Conservation (phyloP, 2,329 filamentous ascomycete species). For the Leptoxyphium fumago region DNA sequence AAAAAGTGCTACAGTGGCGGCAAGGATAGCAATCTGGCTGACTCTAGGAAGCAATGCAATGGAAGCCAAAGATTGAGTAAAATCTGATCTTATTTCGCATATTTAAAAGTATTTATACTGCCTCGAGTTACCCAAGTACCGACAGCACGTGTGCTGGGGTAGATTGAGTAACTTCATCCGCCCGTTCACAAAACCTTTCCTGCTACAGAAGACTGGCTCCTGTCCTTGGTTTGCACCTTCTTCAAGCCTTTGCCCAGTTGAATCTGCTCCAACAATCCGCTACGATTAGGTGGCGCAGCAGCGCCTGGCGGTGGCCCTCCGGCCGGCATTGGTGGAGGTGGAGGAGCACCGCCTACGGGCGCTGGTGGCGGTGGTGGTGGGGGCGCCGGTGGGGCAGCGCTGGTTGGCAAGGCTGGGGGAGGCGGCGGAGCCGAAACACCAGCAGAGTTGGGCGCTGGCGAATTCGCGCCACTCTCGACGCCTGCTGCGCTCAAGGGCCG, state of each 20-base stretch:
- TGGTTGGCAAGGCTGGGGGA: slow-evolving; percentile 22
- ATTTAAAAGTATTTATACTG: too few species aligned
- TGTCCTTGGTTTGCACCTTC: slow-evolving; percentile 84
- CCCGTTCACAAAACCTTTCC: slow-evolving; percentile 48
- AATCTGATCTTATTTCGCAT: too few species aligned
- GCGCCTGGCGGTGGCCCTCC: slow-evolving; percentile 39
- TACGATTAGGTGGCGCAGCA: slow-evolving; percentile 23
- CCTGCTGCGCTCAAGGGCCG: slow-evolving; percentile 74
- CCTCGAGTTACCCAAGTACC: too few species aligned
- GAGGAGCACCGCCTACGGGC: slow-evolving; percentile 28
- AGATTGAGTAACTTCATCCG: too few species aligned
- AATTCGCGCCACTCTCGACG: slow-evolving; percentile 25
- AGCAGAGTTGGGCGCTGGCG: slow-evolving; percentile 19
- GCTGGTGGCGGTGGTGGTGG: slow-evolving; percentile 32
- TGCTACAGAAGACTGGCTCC: slow-evolving; percentile 55
- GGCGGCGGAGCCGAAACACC: slow-evolving; percentile 26
- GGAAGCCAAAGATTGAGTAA: too few species aligned
- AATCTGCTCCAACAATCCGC: slow-evolving; percentile 67
- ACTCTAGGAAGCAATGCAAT: too few species aligned
- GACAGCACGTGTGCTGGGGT: too few species aligned
- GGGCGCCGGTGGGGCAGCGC: slow-evolving; percentile 26
- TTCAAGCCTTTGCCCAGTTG: slow-evolving; percentile 62
- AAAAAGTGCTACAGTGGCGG: too few species aligned
- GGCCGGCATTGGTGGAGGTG: slow-evolving; percentile 20
- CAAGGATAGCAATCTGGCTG: too few species aligned